A percentile compares a stretch with the other conserved stretches of the same genome.
Evolutionary conservation across 495 filamentous ascomycete species (phyloP).

Genomic region (Penicillium turbatum): DNA sequence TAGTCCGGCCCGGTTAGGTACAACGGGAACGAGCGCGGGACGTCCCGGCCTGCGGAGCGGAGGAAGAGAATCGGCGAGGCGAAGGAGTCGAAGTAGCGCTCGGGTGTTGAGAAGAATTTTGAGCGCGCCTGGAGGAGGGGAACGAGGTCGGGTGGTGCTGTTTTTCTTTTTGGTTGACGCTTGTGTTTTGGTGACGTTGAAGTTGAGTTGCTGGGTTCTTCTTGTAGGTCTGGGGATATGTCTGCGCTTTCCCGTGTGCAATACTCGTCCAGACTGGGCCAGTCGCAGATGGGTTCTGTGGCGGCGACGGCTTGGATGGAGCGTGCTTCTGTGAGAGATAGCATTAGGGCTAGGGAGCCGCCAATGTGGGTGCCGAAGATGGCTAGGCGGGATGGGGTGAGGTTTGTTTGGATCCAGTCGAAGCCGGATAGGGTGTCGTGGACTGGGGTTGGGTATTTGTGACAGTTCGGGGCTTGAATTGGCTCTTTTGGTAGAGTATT

Average conservation of each 20-base stretch:
- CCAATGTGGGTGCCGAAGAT: constrained; percentile 53
- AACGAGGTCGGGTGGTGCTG: constrained; percentile 33
- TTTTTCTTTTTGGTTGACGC: constrained; percentile 5
- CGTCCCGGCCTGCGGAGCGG: constrained; percentile 42
- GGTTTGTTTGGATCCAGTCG: constrained; percentile 35
- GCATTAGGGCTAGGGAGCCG: constrained; percentile 53
- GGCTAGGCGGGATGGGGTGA: constrained; percentile 34
- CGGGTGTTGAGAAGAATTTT: constrained; percentile 42
- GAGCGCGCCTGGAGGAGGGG: constrained; percentile 37
- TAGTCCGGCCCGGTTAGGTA: constrained; percentile 37
- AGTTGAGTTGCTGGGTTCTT: background rate
- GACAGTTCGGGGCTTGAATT: background rate
- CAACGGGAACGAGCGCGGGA: constrained; percentile 31
- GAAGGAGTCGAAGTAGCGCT: constrained; percentile 54
- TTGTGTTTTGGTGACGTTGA: constrained; percentile 9
- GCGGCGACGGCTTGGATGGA: constrained; percentile 35
- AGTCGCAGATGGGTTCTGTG: constrained; percentile 38
- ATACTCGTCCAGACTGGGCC: constrained; percentile 38
- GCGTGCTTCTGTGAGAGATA: constrained; percentile 55
- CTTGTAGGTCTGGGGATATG: background rate
- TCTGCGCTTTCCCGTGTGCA: constrained; percentile 15
- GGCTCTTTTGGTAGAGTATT: background rate
- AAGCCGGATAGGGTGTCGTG: constrained; percentile 40
- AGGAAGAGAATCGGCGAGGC: constrained; percentile 58
- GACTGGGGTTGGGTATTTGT: constrained; percentile 38